Conservation (phyloP, 805 yeast genomes). For the Monosporozyma unispora region DNA sequence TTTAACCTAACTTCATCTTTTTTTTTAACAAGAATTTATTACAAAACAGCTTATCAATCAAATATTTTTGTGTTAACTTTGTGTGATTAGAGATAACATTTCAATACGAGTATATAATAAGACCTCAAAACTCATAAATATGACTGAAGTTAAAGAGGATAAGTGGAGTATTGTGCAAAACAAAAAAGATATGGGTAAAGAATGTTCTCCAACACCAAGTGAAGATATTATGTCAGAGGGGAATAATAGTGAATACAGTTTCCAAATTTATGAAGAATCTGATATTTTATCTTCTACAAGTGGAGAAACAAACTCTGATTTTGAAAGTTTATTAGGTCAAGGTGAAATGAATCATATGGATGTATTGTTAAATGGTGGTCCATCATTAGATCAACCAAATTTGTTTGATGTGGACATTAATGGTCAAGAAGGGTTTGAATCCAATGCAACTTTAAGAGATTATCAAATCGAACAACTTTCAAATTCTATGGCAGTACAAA, state of each 20-base stretch:
- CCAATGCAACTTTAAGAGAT: neutral
- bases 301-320: constrained; percentile 8
- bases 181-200: neutral
- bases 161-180: constrained; percentile 1
- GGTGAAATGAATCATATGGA: neutral
- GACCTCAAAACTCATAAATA: too few relatives aligned
- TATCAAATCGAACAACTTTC: neutral
- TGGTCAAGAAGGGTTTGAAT: neutral
- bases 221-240: neutral
- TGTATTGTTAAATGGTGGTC: neutral
- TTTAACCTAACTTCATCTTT: neutral
- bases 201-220: neutral
- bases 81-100: too few relatives aligned
- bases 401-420: neutral
- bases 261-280: constrained; percentile 8
- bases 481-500: neutral
- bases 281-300: constrained; percentile 18
- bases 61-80: too few relatives aligned
- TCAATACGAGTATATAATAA: too few relatives aligned
- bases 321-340: neutral
- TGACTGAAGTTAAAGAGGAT: neutral
- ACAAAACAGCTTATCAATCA: too few relatives aligned
- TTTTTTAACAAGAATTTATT: neutral
- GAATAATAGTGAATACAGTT: neutral
- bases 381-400: neutral